Percentiles rank a stretch among this genome's conserved stretches.
Conservation (phyloP, 352 stramenopile genomes). For the Blastocystis sp. region DNA sequence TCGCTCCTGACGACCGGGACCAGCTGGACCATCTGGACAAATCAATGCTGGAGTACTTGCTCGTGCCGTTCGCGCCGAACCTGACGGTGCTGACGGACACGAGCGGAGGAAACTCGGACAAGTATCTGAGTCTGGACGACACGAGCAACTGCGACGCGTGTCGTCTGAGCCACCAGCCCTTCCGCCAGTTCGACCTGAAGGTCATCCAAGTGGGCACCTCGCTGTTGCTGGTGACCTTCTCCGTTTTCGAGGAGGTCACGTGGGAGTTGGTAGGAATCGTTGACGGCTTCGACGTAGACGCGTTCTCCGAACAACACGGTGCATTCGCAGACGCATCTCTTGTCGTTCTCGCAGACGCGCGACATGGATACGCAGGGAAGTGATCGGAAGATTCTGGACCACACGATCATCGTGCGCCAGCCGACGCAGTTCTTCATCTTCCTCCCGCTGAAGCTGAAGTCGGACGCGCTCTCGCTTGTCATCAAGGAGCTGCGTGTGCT, state of each 20-base stretch:
- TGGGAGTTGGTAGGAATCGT: not conserved
- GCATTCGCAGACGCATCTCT: too few species aligned
- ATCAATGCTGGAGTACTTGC: not conserved
- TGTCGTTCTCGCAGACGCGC: too few species aligned
- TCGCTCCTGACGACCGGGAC: not conserved
- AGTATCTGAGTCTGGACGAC: not conserved
- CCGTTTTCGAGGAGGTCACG: not conserved
- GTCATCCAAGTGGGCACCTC: not conserved
- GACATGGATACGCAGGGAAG: too few species aligned
- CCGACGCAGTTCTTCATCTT: conserved; percentile 23
- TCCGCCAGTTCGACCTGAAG: not conserved
- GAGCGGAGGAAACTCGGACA: not conserved
- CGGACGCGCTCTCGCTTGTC: not conserved
- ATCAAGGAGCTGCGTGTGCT: not conserved
- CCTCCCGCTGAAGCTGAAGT: not conserved
- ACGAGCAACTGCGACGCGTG: not conserved
- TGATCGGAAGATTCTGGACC: not conserved
- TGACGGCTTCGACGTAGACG: not conserved
- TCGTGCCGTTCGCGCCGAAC: conserved; percentile 1
- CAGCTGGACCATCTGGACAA: not conserved
- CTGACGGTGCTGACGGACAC: not conserved
- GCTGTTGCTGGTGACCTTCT: not conserved
- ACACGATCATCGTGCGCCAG: not conserved
- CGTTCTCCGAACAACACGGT: not conserved
- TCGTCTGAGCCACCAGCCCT: not conserved